phyloP scores from a whole-genome alignment of 1,139 yeast genomes.

The Yamadazyma dendronema region DNA sequence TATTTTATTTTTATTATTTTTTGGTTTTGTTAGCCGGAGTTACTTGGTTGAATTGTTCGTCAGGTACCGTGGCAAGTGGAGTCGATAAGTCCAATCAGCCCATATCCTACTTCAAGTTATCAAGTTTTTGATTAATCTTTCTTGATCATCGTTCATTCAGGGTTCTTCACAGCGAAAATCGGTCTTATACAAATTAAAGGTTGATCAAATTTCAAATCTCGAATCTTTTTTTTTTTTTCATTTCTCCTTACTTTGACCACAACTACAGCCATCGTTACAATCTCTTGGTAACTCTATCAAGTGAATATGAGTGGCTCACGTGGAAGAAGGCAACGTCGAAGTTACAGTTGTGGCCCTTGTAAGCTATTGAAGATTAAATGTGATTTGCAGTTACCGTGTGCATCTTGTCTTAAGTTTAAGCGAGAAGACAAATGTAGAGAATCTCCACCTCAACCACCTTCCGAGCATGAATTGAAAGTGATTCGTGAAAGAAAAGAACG shows the following conservation, averaged over 20 bases:
- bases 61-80: too few relatives aligned
- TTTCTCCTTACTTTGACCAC: too few relatives aligned
- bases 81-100: too few relatives aligned
- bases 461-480: constrained; percentile 24
- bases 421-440: constrained; percentile 36
- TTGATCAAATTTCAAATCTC: neutral
- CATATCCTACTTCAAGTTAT: too few relatives aligned
- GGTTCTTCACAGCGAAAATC: too few relatives aligned
- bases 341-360: constrained; percentile 60
- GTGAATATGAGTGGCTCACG: constrained; percentile 3
- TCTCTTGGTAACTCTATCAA: too few relatives aligned
- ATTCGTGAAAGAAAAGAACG: constrained; percentile 25
- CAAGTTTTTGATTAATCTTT: too few relatives aligned
- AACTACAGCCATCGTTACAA: too few relatives aligned
- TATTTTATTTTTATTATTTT: too few relatives aligned
- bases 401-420: constrained; percentile 45
- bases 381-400: constrained; percentile 50
- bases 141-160: too few relatives aligned
- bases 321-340: constrained; percentile 40
- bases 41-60: too few relatives aligned
- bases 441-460: constrained; percentile 50
- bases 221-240: neutral
- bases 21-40: neutral
- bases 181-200: neutral
- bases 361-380: constrained; percentile 53